Evolutionary conservation across 495 filamentous ascomycete genomes (phyloP).

Genomic region (Podospora fimiseda): DNA sequence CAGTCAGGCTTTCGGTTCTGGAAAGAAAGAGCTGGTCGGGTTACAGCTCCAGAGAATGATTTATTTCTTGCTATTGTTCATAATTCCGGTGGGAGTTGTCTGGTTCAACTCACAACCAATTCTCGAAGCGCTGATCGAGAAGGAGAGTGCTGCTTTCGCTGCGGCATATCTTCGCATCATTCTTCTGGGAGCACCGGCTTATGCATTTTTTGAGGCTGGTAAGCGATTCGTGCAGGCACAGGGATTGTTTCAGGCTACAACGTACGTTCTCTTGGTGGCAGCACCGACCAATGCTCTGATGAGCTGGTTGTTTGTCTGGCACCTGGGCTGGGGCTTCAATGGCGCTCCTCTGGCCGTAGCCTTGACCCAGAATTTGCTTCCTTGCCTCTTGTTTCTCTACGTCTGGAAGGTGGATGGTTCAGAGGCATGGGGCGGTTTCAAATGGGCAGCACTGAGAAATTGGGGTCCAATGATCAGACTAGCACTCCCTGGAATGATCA

Average conservation of each 20-base stretch:
- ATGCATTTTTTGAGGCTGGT: conserved; percentile 60
- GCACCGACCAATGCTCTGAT: conserved; percentile 61
- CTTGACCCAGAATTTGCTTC: conserved; percentile 74
- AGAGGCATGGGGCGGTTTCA: conserved; percentile 85
- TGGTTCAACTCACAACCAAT: conserved; percentile 57
- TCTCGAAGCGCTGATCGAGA: conserved; percentile 51
- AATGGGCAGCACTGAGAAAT: conserved; percentile 62
- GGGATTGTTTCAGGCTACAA: conserved; percentile 62
- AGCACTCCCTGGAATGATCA: conserved; percentile 81
- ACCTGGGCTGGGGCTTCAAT: conserved; percentile 68
- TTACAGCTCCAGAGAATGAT: conserved; percentile 67
- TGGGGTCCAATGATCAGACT: conserved; percentile 84
- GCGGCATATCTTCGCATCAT: conserved; percentile 62
- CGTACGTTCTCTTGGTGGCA: conserved; percentile 59
- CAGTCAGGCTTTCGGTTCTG: conserved; percentile 68
- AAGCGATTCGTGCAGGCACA: conserved; percentile 72
- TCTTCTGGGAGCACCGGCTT: conserved; percentile 59
- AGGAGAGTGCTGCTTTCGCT: conserved; percentile 55
- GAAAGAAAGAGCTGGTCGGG: conserved; percentile 62
- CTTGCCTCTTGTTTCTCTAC: conserved; percentile 67
- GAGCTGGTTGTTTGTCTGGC: conserved; percentile 70
- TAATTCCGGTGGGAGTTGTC: conserved; percentile 54
- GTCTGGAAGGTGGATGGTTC: conserved; percentile 67
- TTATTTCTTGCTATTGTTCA: conserved; percentile 55
- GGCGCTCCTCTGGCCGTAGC: conserved; percentile 85